Evolutionary conservation across 1,284 basidiomycete genomes (phyloP).

Genomic region (Leccinum pachyderme): DNA sequence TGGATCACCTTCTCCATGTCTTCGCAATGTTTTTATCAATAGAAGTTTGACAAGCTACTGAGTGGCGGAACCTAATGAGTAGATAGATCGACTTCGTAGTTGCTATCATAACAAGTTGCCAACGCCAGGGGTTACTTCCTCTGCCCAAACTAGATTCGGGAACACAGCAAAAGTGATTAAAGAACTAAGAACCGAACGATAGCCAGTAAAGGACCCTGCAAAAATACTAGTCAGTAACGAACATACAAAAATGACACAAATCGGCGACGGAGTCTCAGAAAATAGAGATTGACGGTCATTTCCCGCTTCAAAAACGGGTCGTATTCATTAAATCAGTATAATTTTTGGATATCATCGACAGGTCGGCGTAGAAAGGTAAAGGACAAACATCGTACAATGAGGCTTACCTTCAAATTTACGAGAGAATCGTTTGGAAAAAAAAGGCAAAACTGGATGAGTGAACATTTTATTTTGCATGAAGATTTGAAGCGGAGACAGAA

Average conservation of each 20-base stretch:
- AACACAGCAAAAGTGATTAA: not conserved
- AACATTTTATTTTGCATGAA: not conserved
- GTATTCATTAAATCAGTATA: conserved; percentile 21
- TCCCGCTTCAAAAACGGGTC: conserved; percentile 10
- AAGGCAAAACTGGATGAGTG: not conserved
- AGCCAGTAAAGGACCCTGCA: not conserved
- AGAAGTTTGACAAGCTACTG: too few relatives aligned
- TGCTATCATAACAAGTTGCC: not conserved
- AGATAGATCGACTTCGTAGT: not conserved
- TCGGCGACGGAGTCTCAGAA: conserved; percentile 6
- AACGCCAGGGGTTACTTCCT: not conserved
- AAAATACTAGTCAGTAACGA: not conserved
- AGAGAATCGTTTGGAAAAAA: not conserved
- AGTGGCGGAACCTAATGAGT: not conserved
- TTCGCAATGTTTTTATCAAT: too few relatives aligned
- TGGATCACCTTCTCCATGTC: too few relatives aligned
- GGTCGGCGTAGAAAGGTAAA: not conserved
- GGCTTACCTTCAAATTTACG: conserved; percentile 3
- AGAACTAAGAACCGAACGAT: not conserved
- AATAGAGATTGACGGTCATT: conserved; percentile 2
- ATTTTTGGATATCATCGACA: conserved; percentile 8
- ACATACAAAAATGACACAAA: not conserved
- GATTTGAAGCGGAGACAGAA: not conserved
- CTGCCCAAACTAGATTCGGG: not conserved
- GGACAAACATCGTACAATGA: not conserved